Evolutionary conservation across 1,284 basidiomycete genomes (phyloP), one percentile per base, ranked within the genome.

Genomic region (Ustilago nuda): DNA sequence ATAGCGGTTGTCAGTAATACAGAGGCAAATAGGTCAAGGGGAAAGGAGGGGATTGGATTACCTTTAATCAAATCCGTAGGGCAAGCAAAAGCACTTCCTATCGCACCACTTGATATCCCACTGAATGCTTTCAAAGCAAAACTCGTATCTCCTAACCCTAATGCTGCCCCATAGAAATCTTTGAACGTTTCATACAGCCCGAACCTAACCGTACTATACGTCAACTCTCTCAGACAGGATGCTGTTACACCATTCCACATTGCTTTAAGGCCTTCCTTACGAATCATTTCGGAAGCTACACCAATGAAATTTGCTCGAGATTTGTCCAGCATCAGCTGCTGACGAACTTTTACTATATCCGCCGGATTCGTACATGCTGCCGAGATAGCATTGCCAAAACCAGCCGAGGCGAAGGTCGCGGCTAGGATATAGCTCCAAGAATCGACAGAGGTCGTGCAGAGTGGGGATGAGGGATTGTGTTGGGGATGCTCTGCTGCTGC

Each of bases 281-380:
- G 46, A 3, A 74, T 45, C 80, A 82, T 82, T 4, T 56, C 62
- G 1, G 39, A 30, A 4, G 66, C 66, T 23, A 82, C 56, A 5
- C 59, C 53, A 30, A 72, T 43, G 60, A 82, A 82, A 33, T 67
- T 67, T 54, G 70, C 59, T 3, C 73, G 70, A 13, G 63, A 50
- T 41, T 65, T 68, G 53, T 72, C 65, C 23, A 66, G 41, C 17
- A 72, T 30, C 37, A 82, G 73, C 66, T 82, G 80, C 48, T 82
- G 80, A 3, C 80, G 76, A 13, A 82, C 79, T 48, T 82, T 82
- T 56, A 81, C 56, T 27, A 81, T 72, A 67, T 82, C 79, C n/a
- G 69, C 62, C 13, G 79, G 76, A 48, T 82, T 82, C 13, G 80
- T 81, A 43, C 50, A 78, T 48, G 67, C 60, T 30, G 79, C 80